Evolutionary conservation across 768 basidiomycete species (phyloP).

Genomic region (Multifurca ochricompacta): DNA sequence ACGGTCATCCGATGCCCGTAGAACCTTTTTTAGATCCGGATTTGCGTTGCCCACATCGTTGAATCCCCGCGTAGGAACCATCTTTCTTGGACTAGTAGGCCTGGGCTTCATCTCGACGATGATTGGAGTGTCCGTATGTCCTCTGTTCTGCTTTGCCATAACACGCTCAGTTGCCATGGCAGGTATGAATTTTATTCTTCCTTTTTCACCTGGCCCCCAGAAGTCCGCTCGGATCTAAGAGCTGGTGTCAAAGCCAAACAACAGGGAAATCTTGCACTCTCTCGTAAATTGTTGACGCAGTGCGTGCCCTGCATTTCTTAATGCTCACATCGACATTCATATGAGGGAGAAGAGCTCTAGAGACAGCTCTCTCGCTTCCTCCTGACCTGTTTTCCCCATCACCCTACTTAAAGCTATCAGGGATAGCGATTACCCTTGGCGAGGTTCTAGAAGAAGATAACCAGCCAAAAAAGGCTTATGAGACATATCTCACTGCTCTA

Average conservation of each 20-base stretch:
- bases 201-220: conserved; percentile 59
- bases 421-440: conserved; percentile 55
- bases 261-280: conserved; percentile 44
- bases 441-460: conserved; percentile 43
- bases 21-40: conserved; percentile 4
- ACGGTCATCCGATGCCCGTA: not conserved
- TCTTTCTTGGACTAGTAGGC: conserved; percentile 13
- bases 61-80: conserved; percentile 8
- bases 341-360: conserved; percentile 40
- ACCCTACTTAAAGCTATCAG: conserved; percentile 59
- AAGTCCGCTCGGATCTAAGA: conserved; percentile 56
- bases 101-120: conserved; percentile 14
- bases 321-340: not conserved
- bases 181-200: conserved; percentile 51
- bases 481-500: conserved; percentile 23
- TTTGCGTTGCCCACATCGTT: not conserved
- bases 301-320: conserved; percentile 27
- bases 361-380: conserved; percentile 42
- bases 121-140: conserved; percentile 18
- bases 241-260: conserved; percentile 56
- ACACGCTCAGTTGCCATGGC: conserved; percentile 24
- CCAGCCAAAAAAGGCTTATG: conserved; percentile 26
- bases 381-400: conserved; percentile 31
- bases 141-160: not conserved
- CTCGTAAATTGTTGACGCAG: conserved; percentile 47